Evolutionary conservation across 2,329 filamentous ascomycete species (phyloP).

Genomic region (Didymella segeticola): DNA sequence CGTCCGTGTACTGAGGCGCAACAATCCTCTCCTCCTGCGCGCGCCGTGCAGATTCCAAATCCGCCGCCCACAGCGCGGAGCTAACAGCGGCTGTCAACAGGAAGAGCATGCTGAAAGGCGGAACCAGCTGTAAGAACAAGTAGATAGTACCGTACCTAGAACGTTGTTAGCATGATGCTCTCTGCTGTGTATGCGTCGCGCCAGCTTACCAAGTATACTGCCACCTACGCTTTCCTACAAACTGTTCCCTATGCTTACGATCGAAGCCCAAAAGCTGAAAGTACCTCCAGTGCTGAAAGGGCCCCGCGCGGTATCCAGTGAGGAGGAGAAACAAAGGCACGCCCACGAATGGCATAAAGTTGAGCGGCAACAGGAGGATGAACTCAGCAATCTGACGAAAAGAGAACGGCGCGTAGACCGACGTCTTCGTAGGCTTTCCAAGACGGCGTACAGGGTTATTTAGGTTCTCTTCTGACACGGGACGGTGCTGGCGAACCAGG

Average conservation of each 20-base stretch:
- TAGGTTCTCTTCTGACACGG: conserved; percentile 68
- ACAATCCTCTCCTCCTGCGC: conserved; percentile 30
- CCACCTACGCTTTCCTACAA: conserved; percentile 71
- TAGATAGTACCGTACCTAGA: conserved; percentile 82
- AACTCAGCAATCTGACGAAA: conserved; percentile 90
- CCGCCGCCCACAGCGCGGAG: conserved; percentile 83
- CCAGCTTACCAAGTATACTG: conserved; percentile 78
- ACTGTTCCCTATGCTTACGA: conserved; percentile 75
- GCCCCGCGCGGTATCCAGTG: conserved; percentile 86
- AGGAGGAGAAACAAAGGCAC: conserved; percentile 85
- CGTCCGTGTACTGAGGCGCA: conserved; percentile 38
- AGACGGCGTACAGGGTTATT: conserved; percentile 79
- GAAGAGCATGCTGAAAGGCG: conserved; percentile 92
- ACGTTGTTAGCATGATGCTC: conserved; percentile 14
- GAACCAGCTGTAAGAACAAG: conserved; percentile 84
- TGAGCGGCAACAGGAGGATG: conserved; percentile 71
- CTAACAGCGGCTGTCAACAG: conserved; percentile 85
- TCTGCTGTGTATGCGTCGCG: background rate
- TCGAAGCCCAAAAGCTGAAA: conserved; percentile 79
- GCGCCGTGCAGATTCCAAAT: conserved; percentile 64
- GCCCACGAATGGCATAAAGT: conserved; percentile 83
- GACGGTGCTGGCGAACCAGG: conserved; percentile 55
- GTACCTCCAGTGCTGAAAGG: conserved; percentile 89
- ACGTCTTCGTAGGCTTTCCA: conserved; percentile 77
- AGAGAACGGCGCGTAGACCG: conserved; percentile 87